Base-by-base conservation (phyloP, 1,284 basidiomycete species). In the Neolentinus lepideus region DNA sequence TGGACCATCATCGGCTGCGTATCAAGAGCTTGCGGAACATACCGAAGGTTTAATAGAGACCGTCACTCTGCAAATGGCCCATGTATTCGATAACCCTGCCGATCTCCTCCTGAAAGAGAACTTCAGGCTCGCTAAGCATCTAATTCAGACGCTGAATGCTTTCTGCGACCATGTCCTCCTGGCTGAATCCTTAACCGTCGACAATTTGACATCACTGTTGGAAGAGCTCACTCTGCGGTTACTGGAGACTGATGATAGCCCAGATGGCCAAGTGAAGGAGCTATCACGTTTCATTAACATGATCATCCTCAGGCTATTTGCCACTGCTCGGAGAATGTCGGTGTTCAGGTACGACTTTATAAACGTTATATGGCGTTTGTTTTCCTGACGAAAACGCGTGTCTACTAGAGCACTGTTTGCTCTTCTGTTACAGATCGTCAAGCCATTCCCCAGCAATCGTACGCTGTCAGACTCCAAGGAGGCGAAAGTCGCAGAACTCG, bases 211-310 rank as follows among this genome's bases (percentile, higher is more conserved):
- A 3, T 81, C 85, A 8, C 71, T 98, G 19, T 73, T 97, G 53
- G 90, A 92, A 64, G 92, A 95, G 69, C 73, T 99, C 58, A 95
- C 94, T 0, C 73, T 92, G 55, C 85, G 95, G 24, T 78, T 99
- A 35, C 80, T 97, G 45, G 91, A 96, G 66, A 94, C 94, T 46
- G 94, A 97, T 63, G 92, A 94, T 63, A 91, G 84, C 60, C 70
- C 72, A 21, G 76, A 87, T 54, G 81, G 78, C 65, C 84, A 89
- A 63, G 80, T 93, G 56, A 90, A 94, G 69, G 90, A 97, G 69
- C 68, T 97, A 62, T 94, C 94, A 21, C 86, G 93, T 57, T 98
- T 97, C 70, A 93, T 99, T 71, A 99, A 99, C 71, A 96, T 98
- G 87, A 95, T 99, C 57, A 90, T 99, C 57, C 78, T 99, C 54